Evolutionary conservation across 83 land plant species (phyloP).

Genomic region (Picea abies): DNA sequence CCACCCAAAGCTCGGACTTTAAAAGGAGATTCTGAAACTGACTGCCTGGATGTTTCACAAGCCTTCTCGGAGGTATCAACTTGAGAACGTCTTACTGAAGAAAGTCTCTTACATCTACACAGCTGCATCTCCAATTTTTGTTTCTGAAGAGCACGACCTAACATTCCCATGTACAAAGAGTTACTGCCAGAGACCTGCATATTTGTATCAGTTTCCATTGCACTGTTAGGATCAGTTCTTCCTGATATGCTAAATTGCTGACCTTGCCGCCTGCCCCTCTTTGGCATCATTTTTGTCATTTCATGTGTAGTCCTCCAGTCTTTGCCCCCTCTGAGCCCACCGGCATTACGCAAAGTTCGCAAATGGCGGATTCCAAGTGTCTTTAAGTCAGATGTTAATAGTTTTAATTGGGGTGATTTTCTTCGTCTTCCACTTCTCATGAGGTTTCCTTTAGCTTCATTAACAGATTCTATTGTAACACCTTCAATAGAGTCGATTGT

Average conservation of each 20-base stretch:
- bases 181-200: neutral
- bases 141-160: neutral
- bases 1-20: conserved; percentile 18
- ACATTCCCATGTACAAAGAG: neutral
- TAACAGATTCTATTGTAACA: neutral
- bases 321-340: conserved; percentile 13
- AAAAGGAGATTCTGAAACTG: conserved; percentile 10
- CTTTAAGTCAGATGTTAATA: conserved; percentile 8
- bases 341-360: conserved; percentile 8
- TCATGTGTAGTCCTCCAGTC: conserved; percentile 5
- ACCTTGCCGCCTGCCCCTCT: neutral
- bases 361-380: conserved; percentile 13
- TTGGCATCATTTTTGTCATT: conserved; percentile 5
- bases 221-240: neutral
- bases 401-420: neutral
- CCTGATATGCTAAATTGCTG: neutral
- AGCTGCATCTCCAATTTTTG: neutral
- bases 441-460: conserved; percentile 9
- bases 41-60: conserved; percentile 1
- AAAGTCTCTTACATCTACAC: neutral
- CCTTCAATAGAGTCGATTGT: neutral
- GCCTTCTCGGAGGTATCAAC: neutral
- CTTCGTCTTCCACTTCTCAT: neutral
- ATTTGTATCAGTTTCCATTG: neutral
- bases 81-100: neutral